Evolutionary conservation across 1,284 basidiomycete species (phyloP), one percentile per base, ranked within the genome.

Genomic region (Amylostereum chailletii): DNA sequence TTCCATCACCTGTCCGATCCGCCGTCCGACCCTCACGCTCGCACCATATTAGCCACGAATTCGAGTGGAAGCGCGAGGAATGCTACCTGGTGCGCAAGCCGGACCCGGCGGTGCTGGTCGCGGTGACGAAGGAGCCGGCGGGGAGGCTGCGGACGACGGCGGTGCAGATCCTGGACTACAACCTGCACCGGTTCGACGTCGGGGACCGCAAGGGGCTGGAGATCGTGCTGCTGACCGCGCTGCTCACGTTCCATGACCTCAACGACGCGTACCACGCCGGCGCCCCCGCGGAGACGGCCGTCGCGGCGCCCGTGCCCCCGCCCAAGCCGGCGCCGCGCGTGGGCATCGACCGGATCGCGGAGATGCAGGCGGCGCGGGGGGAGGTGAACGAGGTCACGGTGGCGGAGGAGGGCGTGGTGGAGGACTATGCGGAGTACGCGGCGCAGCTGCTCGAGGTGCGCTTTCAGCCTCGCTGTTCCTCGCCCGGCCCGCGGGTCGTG

Each of bases 101-200:
- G 3, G 89, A 93, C 57, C 90, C 89, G 3, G 83, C 85, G 7
- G 86, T 93, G 1, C 75, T 90, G 2, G 82, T 90, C 8, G 88
- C 87, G 0, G 72, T 87, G 31, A 88, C 85, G 10, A 90, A 85
- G 60, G 85, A 88, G 47, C 77, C 83, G 0, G 70, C 79, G 3
- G 83, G 82, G 5, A 74, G 79, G 36, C 68, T 83, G 43, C 83
- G 79, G 58, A 81, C 83, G 1, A 68, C 75, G 0, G 72, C 81
- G 1, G 70, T 91, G n/a, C 87, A 90, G 60, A 77, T 92, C n/a
- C 70, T 92, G 11, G 87, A 92, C 62, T 92, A 92, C 59, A 92
- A 92, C 58, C 70, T 90, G 32, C 78, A 88, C 56, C 70, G 87
- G 42, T 90, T 92, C 58, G 87, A 91, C 53, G 80, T 92, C 41